Percentiles rank a stretch among this genome's conserved stretches.
Conservation (phyloP, 2,329 filamentous ascomycete genomes). For the Monilinia vaccinii-corymbosi region DNA sequence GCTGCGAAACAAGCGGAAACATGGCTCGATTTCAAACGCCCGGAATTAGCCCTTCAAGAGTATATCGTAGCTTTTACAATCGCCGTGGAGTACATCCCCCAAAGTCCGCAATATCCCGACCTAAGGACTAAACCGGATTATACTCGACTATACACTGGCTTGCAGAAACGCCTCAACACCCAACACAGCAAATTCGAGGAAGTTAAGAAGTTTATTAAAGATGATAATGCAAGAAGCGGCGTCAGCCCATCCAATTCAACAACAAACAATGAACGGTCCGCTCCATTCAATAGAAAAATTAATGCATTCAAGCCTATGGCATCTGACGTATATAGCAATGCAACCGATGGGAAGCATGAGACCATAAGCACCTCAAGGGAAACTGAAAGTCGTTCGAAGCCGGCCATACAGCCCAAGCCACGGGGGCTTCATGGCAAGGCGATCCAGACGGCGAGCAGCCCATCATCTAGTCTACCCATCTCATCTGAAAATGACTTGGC, state of each 20-base stretch:
- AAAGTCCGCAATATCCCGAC: conserved; percentile 63
- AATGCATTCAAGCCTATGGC: conserved; percentile 6
- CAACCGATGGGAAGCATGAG: neutral
- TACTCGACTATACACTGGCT: conserved; percentile 38
- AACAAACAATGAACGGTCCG: neutral
- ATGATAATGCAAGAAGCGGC: conserved; percentile 55
- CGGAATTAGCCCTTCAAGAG: conserved; percentile 71
- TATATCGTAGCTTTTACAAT: conserved; percentile 79
- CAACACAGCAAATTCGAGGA: conserved; percentile 43
- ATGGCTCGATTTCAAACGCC: conserved; percentile 52
- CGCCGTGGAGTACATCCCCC: conserved; percentile 64
- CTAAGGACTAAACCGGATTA: conserved; percentile 48
- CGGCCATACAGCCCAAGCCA: conserved; percentile 56
- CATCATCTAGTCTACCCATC: conserved; percentile 17
- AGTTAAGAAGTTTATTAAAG: conserved; percentile 51
- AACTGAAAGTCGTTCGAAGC: conserved; percentile 17
- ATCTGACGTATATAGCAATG: neutral
- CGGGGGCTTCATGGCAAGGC: conserved; percentile 54
- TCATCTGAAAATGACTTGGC: conserved; percentile 39
- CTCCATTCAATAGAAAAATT: conserved; percentile 10
- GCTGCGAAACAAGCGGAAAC: conserved; percentile 52
- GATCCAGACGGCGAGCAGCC: conserved; percentile 33
- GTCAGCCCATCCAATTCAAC: conserved; percentile 29
- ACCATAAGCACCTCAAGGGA: neutral
- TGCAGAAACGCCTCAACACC: conserved; percentile 42